These are phyloP conservation scores for Taiozyma sp. DNA, from an alignment of 1,139 yeast genomes.

Conservation along the genomic window DNA sequence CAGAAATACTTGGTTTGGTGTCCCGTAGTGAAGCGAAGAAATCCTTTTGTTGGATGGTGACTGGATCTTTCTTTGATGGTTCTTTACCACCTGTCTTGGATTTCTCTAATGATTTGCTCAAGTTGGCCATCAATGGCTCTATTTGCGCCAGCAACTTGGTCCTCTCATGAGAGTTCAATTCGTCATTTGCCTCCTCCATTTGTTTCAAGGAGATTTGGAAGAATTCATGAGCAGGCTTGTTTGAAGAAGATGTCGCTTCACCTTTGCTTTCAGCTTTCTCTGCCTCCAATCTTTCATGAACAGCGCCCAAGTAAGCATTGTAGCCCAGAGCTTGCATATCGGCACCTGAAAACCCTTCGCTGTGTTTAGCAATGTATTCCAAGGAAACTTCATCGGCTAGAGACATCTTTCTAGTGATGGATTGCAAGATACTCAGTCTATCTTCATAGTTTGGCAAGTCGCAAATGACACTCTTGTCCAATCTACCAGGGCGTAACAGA, in stretches of 20 bases:
- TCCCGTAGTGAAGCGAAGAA: constrained; percentile 63
- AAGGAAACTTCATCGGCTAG: constrained; percentile 48
- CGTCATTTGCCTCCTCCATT: constrained; percentile 10
- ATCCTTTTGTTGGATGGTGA: constrained; percentile 48
- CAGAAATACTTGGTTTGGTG: constrained; percentile 85
- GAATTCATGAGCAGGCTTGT: constrained; percentile 27
- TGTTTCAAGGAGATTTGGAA: constrained; percentile 32
- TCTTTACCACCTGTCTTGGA: neutral
- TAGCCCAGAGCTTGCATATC: constrained; percentile 91
- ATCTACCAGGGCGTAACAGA: constrained; percentile 87
- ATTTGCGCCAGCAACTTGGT: constrained; percentile 42
- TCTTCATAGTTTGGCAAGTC: constrained; percentile 76
- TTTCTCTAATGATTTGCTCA: constrained; percentile 1
- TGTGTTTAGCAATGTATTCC: constrained; percentile 47
- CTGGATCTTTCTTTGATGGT: constrained; percentile 14
- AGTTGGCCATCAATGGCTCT: constrained; percentile 31
- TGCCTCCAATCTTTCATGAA: constrained; percentile 65
- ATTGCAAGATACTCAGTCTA: constrained; percentile 65
- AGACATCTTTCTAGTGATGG: constrained; percentile 57
- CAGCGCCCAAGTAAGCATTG: constrained; percentile 88
- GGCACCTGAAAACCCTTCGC: constrained; percentile 89
- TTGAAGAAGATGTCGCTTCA: constrained; percentile 22
- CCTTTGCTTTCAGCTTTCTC: constrained; percentile 32
- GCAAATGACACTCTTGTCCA: constrained; percentile 89
- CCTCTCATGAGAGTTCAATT: constrained; percentile 40